A percentile compares a stretch with the other conserved stretches of the same genome.
Conservation (phyloP, 2,329 filamentous ascomycete genomes). For the Xylariaceae sp. region DNA sequence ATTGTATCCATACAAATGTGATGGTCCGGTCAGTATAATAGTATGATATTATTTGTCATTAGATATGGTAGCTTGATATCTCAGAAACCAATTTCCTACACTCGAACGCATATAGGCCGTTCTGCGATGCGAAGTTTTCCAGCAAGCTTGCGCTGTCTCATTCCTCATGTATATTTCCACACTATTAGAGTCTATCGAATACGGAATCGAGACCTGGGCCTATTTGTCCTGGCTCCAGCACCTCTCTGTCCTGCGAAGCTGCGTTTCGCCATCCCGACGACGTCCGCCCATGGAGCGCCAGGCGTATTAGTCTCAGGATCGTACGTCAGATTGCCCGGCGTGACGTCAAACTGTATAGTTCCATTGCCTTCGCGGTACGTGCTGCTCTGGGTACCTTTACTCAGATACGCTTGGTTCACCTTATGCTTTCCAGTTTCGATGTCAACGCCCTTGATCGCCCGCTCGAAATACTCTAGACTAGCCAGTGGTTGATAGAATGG, state of each 20-base stretch:
- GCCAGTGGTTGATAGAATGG: slow-evolving; percentile 55
- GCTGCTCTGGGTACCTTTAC: slow-evolving; percentile 38
- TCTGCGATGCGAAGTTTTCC: too few relatives aligned
- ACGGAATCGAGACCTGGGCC: background rate
- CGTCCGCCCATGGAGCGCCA: slow-evolving; percentile 25
- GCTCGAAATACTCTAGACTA: slow-evolving; percentile 47
- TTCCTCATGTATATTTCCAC: too few relatives aligned
- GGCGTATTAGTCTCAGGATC: slow-evolving; percentile 31
- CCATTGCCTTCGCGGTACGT: slow-evolving; percentile 44
- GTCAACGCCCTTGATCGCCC: slow-evolving; percentile 46
- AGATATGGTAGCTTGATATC: too few relatives aligned
- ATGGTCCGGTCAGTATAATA: too few relatives aligned
- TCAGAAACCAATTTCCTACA: too few relatives aligned
- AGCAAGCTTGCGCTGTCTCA: too few relatives aligned
- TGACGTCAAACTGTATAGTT: slow-evolving; percentile 34
- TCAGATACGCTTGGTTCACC: slow-evolving; percentile 29
- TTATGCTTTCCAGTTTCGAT: slow-evolving; percentile 44
- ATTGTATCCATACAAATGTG: too few relatives aligned
- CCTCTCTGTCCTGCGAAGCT: slow-evolving; percentile 18
- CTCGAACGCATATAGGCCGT: too few relatives aligned
- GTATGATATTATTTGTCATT: too few relatives aligned
- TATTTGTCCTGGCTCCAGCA: slow-evolving; percentile 4
- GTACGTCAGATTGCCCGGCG: slow-evolving; percentile 33
- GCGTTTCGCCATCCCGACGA: slow-evolving; percentile 12
- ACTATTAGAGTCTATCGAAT: background rate